These are phyloP conservation scores for Tagetes erecta DNA, from an alignment of 129 eudicot species.

Conservation along the genomic window DNA sequence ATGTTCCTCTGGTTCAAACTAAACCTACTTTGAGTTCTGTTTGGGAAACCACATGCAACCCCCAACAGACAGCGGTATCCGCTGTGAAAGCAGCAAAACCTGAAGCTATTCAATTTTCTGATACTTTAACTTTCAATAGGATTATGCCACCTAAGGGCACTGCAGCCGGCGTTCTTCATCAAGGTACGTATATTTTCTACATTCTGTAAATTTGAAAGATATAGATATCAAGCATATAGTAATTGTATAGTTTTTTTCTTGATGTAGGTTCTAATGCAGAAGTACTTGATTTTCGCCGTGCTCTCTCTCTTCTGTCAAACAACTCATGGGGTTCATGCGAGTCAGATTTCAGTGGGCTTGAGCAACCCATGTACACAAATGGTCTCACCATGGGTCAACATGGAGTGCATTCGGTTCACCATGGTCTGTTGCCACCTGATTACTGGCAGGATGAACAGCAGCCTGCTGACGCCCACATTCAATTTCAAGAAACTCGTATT, in stretches of 20 bases:
- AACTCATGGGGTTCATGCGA: slow-evolving; percentile 59
- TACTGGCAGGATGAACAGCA: slow-evolving; percentile 62
- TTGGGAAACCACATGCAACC: slow-evolving; percentile 49
- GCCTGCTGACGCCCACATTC: slow-evolving; percentile 29
- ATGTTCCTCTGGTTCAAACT: slow-evolving; percentile 41
- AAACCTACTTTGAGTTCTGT: slow-evolving; percentile 39
- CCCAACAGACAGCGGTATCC: slow-evolving; percentile 41
- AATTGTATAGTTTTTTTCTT: not conserved
- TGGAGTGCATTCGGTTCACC: slow-evolving; percentile 39
- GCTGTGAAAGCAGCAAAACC: slow-evolving; percentile 44
- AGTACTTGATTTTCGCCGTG: slow-evolving; percentile 62
- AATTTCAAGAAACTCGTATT: slow-evolving; percentile 42
- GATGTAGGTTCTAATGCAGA: slow-evolving; percentile 26
- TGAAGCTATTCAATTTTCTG: slow-evolving; percentile 36
- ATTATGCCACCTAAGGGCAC: slow-evolving; percentile 50
- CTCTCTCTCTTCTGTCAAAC: slow-evolving; percentile 99
- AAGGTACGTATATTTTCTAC: slow-evolving; percentile 42
- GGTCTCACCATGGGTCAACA: slow-evolving; percentile 33
- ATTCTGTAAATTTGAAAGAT: not conserved
- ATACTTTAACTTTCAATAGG: slow-evolving; percentile 38
- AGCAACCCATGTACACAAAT: slow-evolving; percentile 45
- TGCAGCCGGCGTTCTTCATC: slow-evolving; percentile 45
- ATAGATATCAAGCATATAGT: not conserved
- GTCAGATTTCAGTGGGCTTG: slow-evolving; percentile 36
- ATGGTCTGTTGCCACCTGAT: slow-evolving; percentile 46